Evolutionary conservation across 371 early-diverging fungal species (phyloP).

Genomic region (Rhizopus sp.): DNA sequence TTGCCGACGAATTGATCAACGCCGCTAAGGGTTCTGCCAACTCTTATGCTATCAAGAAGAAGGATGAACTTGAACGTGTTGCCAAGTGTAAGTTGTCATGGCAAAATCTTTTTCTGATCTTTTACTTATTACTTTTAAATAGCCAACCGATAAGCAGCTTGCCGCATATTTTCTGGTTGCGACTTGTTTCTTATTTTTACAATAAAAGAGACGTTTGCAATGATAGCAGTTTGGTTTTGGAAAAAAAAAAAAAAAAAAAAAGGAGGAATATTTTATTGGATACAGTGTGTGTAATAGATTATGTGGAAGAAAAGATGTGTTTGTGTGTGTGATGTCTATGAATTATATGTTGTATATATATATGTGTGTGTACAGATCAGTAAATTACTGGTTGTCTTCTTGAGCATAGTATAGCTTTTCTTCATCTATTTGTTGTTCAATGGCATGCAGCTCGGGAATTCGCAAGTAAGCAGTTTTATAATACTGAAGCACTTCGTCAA

Average conservation of each 20-base stretch:
- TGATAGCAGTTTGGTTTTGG: background rate
- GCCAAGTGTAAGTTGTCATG: conserved; percentile 51
- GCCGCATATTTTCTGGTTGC: background rate
- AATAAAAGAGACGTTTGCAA: conserved; percentile 8
- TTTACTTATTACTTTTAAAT: conserved; percentile 1
- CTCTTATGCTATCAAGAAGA: conserved; percentile 99
- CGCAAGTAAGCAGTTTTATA: conserved; percentile 37
- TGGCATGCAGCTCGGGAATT: conserved; percentile 42
- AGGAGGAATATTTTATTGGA: conserved; percentile 18
- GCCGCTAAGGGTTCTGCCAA: conserved; percentile 98
- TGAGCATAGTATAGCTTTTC: conserved; percentile 47
- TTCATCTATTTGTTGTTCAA: conserved; percentile 49
- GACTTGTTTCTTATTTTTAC: background rate
- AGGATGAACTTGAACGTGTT: conserved; percentile 97
- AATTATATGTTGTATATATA: background rate
- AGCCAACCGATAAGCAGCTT: conserved; percentile 35
- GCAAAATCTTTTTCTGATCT: background rate
- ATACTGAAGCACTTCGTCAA: conserved; percentile 43
- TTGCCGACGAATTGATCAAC: conserved; percentile 99
- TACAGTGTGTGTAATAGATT: conserved; percentile 46
- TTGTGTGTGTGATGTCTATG: no score
- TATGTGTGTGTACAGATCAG: background rate
- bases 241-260: background rate
- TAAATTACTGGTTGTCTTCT: conserved; percentile 41
- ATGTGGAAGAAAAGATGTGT: background rate